Percentiles rank a stretch among this genome's conserved stretches.
Conservation (phyloP, 495 filamentous ascomycete genomes). For the Podospora conica region DNA sequence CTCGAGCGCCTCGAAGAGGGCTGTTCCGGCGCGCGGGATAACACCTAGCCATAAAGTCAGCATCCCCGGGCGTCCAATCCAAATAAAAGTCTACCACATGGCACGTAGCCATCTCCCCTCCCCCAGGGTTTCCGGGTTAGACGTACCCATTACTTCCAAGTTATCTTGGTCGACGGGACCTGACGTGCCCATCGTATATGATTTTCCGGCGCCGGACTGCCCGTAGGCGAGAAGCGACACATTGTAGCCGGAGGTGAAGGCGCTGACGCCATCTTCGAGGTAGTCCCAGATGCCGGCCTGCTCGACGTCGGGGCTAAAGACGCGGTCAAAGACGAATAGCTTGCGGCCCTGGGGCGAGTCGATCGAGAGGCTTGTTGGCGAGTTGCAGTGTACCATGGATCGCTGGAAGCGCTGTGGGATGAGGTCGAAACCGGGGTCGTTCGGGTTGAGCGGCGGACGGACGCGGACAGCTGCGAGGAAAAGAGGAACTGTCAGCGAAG, state of each 20-base stretch:
- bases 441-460: conserved; percentile 75
- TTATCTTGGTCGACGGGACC: conserved; percentile 78
- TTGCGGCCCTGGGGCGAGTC: conserved; percentile 90
- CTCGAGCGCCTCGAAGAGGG: conserved; percentile 83
- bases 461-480: conserved; percentile 73
- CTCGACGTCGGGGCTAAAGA: conserved; percentile 76
- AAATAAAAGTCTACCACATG: too few species aligned
- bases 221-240: conserved; percentile 96
- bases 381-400: conserved; percentile 83
- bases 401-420: conserved; percentile 94
- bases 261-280: conserved; percentile 78
- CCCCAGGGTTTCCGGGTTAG: neutral
- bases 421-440: conserved; percentile 87
- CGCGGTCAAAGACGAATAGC: conserved; percentile 90
- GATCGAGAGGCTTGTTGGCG: conserved; percentile 75
- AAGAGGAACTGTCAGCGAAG: conserved; percentile 17
- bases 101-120: neutral
- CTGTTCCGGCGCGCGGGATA: conserved; percentile 81
- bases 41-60: conserved; percentile 57
- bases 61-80: conserved; percentile 1
- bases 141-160: conserved; percentile 70
- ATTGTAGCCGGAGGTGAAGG: conserved; percentile 96
- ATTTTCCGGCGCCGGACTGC: conserved; percentile 99
- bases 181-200: conserved; percentile 97
- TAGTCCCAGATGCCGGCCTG: conserved; percentile 97